Base-by-base conservation (phyloP, 345 rosid genomes). In the Eutrema yunnanense region DNA sequence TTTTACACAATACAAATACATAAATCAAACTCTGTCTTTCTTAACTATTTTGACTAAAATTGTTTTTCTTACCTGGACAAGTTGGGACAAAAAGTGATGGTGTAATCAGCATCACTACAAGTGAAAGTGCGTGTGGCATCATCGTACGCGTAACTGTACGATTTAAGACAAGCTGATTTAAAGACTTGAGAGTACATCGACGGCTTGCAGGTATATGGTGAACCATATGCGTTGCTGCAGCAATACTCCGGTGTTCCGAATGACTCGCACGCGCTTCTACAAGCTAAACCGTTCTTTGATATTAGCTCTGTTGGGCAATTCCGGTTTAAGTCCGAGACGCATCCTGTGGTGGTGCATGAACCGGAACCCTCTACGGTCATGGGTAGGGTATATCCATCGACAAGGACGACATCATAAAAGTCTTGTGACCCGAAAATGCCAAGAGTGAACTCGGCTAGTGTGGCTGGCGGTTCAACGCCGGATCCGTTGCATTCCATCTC, bases 131-230 rank as follows among this genome's bases (percentile, higher is more conserved):
- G 85, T 0, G 89, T 71, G 6, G 82, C 81, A 30, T 88, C 90
- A 56, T 88, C 94, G 16, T 86, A 88, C 1, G 88, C 89, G 41
- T 86, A 86, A 77, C 90, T 88, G 72, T 88, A 88, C 11, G 90
- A 82, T 51, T 19, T 79, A 0, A 87, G 91, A 44, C 91, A 86
- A 3, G 87, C 87, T 8, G 80, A 48, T 74, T 85, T 86, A 38
- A 88, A 88, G 9, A 73, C 74, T 63, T 57, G 72, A 3, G 91
- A 81, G 32, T 83, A 88, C 6, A 81, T 67, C 0, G 83, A 80
- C 2, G 94, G 86, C 58, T 80, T 82, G 53, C 91, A 88, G 0
- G 81, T 80, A 37, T 54, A 79, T 0, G 93, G 90, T 58, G 88
- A 73, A 5, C 71, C 74, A 7, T 65, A 86, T 32, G 66, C 81